Percentiles rank a stretch among this genome's conserved stretches.
Conservation (phyloP, 192 early-diverging fungal species). For the Powellomyces hirtus region DNA sequence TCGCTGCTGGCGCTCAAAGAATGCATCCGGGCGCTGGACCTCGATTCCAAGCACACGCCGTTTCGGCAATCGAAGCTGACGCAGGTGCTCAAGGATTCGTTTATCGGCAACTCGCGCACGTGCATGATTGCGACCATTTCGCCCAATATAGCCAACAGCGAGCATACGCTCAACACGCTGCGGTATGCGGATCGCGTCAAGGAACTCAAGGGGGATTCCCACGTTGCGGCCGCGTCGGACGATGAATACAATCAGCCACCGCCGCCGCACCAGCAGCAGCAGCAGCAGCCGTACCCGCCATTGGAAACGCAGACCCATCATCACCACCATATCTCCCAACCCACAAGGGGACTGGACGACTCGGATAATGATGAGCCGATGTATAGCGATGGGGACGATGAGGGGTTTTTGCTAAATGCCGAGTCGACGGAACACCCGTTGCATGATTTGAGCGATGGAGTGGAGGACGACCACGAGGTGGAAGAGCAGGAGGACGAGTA, state of each 20-base stretch:
- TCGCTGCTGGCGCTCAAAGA: conserved; percentile 96
- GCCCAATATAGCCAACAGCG: conserved; percentile 90
- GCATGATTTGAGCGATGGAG: too few relatives aligned
- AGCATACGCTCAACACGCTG: conserved; percentile 95
- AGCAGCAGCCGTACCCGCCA: too few relatives aligned
- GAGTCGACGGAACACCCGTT: too few relatives aligned
- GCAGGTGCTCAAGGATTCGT: conserved; percentile 96
- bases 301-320: too few relatives aligned
- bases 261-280: too few relatives aligned
- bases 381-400: conserved; percentile 36
- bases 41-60: conserved; percentile 92
- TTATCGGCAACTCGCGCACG: conserved; percentile 92
- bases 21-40: conserved; percentile 95
- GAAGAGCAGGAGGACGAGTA: too few relatives aligned
- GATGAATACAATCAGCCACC: neutral
- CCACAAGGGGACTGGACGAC: too few relatives aligned
- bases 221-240: conserved; percentile 24
- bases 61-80: conserved; percentile 98
- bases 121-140: conserved; percentile 99
- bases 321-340: too few relatives aligned
- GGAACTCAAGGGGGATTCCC: conserved; percentile 51
- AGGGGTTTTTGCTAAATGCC: too few relatives aligned
- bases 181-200: conserved; percentile 91
- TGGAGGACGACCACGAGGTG: too few relatives aligned
- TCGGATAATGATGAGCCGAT: too few relatives aligned